Conservation (phyloP, 768 basidiomycete species). For the Amanita polypyramis region DNA sequence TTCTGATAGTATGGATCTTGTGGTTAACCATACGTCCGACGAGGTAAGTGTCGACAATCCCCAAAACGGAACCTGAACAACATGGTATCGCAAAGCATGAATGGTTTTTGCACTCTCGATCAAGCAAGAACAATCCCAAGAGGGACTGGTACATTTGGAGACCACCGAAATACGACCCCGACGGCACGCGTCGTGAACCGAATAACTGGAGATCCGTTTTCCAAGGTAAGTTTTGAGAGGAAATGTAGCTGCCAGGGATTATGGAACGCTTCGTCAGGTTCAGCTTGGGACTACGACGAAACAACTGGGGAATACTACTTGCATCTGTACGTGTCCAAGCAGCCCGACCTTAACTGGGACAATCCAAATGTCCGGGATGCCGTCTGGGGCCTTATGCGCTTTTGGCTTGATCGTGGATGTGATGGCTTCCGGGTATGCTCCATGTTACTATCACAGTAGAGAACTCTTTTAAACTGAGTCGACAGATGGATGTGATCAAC, state of each 20-base stretch:
- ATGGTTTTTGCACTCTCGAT: constrained; percentile 56
- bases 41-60: constrained; percentile 26
- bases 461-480: not conserved
- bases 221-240: constrained; percentile 50
- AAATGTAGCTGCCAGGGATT: too few relatives aligned
- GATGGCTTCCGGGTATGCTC: constrained; percentile 62
- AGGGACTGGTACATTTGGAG: constrained; percentile 76
- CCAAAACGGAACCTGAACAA: not conserved
- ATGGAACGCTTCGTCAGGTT: constrained; percentile 24
- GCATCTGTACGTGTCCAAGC: constrained; percentile 54
- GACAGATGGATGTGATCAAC: constrained; percentile 64
- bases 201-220: constrained; percentile 69
- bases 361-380: constrained; percentile 49
- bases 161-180: constrained; percentile 39
- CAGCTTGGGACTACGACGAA: constrained; percentile 65
- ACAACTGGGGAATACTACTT: constrained; percentile 61
- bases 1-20: constrained; percentile 56
- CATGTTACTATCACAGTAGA: not conserved
- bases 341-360: constrained; percentile 76
- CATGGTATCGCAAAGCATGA: constrained; percentile 36
- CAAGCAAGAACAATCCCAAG: constrained; percentile 41
- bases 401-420: constrained; percentile 67
- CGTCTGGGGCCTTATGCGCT: constrained; percentile 55
- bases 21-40: constrained; percentile 65
- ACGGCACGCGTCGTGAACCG: constrained; percentile 48